Evolutionary conservation across 495 filamentous ascomycete genomes (phyloP).

Genomic region (Aspergillus bridgeri): DNA sequence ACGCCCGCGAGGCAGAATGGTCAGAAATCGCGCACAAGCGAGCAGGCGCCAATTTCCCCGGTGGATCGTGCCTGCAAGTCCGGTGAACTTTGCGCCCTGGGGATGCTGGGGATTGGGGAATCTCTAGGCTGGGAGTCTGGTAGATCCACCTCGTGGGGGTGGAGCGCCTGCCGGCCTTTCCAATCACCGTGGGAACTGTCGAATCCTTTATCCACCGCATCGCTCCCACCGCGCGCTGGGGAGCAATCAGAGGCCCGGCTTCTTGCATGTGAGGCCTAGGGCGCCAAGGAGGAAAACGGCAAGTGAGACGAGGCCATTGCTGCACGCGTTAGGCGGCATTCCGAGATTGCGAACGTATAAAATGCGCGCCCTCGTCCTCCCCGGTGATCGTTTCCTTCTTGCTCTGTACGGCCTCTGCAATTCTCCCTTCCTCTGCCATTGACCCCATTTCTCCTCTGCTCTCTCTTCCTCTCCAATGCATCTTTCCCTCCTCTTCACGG

Average conservation of each 20-base stretch:
- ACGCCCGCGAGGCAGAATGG: no score
- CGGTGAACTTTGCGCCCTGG: no score
- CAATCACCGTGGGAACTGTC: not conserved
- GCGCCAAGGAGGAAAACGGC: not conserved
- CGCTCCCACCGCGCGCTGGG: not conserved
- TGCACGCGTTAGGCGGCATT: not conserved
- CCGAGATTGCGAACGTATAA: not conserved
- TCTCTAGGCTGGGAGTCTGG: no score
- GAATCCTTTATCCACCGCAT: not conserved
- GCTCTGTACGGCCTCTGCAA: not conserved
- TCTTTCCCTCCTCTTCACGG: conserved; percentile 14
- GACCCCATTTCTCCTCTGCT: not conserved
- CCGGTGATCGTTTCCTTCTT: no score
- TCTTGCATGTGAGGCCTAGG: not conserved
- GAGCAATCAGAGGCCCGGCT: not conserved
- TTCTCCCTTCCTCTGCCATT: not conserved
- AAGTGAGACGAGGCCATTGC: not conserved
- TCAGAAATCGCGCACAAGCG: no score
- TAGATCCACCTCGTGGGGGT: not conserved
- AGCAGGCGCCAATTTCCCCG: no score
- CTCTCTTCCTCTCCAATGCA: conserved; percentile 10
- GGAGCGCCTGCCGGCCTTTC: not conserved
- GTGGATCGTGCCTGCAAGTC: no score
- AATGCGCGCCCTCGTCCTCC: not conserved
- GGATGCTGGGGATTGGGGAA: no score